Evolutionary conservation across 2,329 filamentous ascomycete genomes (phyloP).

Genomic region (Colletotrichum sp.): DNA sequence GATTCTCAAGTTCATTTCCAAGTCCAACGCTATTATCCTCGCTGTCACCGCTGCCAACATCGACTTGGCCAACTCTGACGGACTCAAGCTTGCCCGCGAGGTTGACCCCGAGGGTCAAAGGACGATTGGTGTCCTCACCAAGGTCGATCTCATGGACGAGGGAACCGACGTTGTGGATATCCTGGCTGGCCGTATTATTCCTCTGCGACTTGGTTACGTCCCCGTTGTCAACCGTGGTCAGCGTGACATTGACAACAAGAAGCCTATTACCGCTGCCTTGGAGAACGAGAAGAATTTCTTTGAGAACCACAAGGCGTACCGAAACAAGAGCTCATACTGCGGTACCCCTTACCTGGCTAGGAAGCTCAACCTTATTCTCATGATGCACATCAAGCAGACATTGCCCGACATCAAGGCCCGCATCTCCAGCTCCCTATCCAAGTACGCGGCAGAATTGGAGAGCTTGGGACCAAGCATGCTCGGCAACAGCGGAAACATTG

Average conservation of each 20-base stretch:
- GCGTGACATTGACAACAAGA: constrained; percentile 98
- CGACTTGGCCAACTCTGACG: constrained; percentile 98
- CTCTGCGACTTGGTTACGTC: constrained; percentile 91
- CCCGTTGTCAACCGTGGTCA: constrained; percentile 98
- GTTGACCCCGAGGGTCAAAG: constrained; percentile 97
- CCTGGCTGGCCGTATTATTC: constrained; percentile 95
- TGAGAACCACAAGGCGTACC: constrained; percentile 97
- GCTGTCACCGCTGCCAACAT: constrained; percentile 97
- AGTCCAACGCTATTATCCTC: constrained; percentile 96
- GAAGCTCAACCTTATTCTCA: constrained; percentile 97
- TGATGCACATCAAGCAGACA: constrained; percentile 99
- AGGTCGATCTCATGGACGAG: constrained; percentile 99
- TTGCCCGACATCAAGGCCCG: constrained; percentile 97
- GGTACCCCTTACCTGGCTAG: constrained; percentile 95
- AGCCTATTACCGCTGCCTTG: constrained; percentile 86
- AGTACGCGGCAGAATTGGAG: constrained; percentile 83
- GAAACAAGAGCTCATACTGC: constrained; percentile 98
- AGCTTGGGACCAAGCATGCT: constrained; percentile 92
- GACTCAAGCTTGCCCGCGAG: constrained; percentile 92
- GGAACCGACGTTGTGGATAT: constrained; percentile 99
- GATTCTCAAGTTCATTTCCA: constrained; percentile 98
- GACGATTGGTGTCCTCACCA: constrained; percentile 97
- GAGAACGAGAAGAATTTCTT: constrained; percentile 98
- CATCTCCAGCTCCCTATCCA: constrained; percentile 91
- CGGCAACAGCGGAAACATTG: constrained; percentile 94